phyloP scores from a whole-genome alignment of 2,329 filamentous ascomycete species.

The Bipolaris victoriae region DNA sequence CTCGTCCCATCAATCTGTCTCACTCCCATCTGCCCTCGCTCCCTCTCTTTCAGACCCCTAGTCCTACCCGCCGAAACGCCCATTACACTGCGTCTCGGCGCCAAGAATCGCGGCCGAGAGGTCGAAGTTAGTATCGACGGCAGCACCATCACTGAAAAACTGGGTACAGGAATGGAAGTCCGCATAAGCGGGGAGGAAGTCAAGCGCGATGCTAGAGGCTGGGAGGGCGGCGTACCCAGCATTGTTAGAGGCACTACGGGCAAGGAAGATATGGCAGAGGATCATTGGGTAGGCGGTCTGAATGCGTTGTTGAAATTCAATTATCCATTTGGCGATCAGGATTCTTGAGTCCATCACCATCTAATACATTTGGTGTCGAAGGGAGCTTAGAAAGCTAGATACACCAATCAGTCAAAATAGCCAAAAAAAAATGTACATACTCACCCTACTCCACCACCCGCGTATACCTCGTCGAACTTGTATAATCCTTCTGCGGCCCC shows the following conservation, averaged over 20 bases:
- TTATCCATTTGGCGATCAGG: conserved; percentile 80
- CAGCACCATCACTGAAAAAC: conserved; percentile 50
- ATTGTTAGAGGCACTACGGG: conserved; percentile 70
- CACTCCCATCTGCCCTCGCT: conserved; percentile 92
- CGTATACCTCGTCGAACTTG: conserved; percentile 46
- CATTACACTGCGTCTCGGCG: conserved; percentile 80
- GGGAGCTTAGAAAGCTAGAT: no score
- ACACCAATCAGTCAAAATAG: no score
- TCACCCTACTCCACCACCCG: not conserved
- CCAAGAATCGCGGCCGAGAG: conserved; percentile 58
- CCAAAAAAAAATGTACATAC: no score
- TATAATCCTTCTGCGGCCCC: conserved; percentile 52
- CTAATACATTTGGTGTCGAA: not conserved
- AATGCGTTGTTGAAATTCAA: conserved; percentile 97
- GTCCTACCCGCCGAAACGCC: conserved; percentile 87
- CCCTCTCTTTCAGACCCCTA: conserved; percentile 87
- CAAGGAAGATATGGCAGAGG: conserved; percentile 64
- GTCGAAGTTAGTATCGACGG: conserved; percentile 60
- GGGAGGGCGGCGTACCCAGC: conserved; percentile 86
- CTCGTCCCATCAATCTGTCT: conserved; percentile 86
- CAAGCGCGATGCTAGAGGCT: conserved; percentile 51
- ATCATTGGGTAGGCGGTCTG: conserved; percentile 94
- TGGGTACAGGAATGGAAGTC: conserved; percentile 69
- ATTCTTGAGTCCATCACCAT: conserved; percentile 14
- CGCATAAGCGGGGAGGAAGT: conserved; percentile 87